Evolutionary conservation across 164 flowering plant species (phyloP).

Genomic region (Aristolochia californica): DNA sequence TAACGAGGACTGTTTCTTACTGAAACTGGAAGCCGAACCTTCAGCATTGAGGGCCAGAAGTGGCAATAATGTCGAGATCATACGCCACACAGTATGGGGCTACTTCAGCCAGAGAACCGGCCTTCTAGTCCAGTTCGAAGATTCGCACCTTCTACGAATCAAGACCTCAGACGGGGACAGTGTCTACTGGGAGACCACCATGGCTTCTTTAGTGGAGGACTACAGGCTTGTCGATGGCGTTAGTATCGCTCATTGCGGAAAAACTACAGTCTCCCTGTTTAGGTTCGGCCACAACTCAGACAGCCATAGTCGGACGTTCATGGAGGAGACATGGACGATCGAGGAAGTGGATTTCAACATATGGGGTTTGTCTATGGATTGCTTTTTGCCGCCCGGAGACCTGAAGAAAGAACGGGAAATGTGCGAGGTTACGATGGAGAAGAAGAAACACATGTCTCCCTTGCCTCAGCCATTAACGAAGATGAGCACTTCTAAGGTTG

Average conservation of each 20-base stretch:
- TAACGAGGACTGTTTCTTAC: conserved; percentile 74
- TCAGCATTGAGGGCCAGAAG: conserved; percentile 57
- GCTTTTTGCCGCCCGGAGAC: conserved; percentile 68
- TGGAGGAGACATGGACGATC: conserved; percentile 62
- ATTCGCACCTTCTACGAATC: conserved; percentile 67
- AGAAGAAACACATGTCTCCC: neutral
- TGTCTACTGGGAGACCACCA: conserved; percentile 66
- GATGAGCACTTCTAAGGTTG: neutral
- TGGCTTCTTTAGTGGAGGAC: conserved; percentile 48
- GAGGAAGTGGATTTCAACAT: conserved; percentile 61
- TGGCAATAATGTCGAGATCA: conserved; percentile 60
- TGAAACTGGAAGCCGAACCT: conserved; percentile 61
- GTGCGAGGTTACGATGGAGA: neutral
- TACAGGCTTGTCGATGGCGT: conserved; percentile 51
- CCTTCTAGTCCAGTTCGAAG: conserved; percentile 56
- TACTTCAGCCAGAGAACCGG: conserved; percentile 92
- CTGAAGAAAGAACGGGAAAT: neutral
- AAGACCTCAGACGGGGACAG: conserved; percentile 45
- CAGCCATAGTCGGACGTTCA: conserved; percentile 56
- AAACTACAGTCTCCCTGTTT: conserved; percentile 45
- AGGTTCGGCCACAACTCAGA: conserved; percentile 54
- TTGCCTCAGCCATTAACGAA: neutral
- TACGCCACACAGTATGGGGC: conserved; percentile 84
- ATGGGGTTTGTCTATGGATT: conserved; percentile 46
- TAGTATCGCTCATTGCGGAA: conserved; percentile 56